A percentile compares a stretch with the other conserved stretches of the same genome.
Conservation (phyloP, 352 stramenopile species). For the Globisporangium rhizosaccharum region DNA sequence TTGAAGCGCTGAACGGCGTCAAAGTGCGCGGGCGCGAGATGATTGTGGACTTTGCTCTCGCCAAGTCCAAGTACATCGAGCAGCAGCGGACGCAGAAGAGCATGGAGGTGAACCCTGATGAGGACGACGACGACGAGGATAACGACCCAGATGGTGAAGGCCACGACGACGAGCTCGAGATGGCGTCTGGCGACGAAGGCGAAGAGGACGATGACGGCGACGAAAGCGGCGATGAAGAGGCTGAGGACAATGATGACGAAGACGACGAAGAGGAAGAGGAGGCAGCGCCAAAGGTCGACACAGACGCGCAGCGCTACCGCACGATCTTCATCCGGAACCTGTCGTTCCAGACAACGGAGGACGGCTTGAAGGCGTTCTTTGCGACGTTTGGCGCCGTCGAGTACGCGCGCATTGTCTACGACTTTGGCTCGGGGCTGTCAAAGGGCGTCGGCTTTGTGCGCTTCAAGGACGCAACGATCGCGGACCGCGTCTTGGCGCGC, state of each 20-base stretch:
- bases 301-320: conserved; percentile 70
- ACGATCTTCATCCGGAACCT: conserved; percentile 84
- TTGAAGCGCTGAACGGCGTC: conserved; percentile 66
- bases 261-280: conserved; percentile 26
- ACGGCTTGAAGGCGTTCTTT: conserved; percentile 67
- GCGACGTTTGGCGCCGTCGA: conserved; percentile 66
- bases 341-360: conserved; percentile 79
- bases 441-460: conserved; percentile 84
- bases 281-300: conserved; percentile 40
- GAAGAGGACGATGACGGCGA: conserved; percentile 25
- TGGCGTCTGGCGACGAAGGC: conserved; percentile 37
- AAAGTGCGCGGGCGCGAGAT: conserved; percentile 83
- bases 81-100: conserved; percentile 48
- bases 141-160: conserved; percentile 32
- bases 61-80: conserved; percentile 75
- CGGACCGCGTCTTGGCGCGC: conserved; percentile 49
- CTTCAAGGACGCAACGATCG: conserved; percentile 53
- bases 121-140: conserved; percentile 36
- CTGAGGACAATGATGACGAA: conserved; percentile 19
- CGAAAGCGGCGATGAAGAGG: conserved; percentile 20
- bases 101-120: conserved; percentile 17
- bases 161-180: conserved; percentile 42
- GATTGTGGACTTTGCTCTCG: conserved; percentile 81
- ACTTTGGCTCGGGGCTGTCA: conserved; percentile 72
- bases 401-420: conserved; percentile 77